Evolutionary conservation across 2,329 filamentous ascomycete genomes (phyloP).

Genomic region (Exophiala mesophila): DNA sequence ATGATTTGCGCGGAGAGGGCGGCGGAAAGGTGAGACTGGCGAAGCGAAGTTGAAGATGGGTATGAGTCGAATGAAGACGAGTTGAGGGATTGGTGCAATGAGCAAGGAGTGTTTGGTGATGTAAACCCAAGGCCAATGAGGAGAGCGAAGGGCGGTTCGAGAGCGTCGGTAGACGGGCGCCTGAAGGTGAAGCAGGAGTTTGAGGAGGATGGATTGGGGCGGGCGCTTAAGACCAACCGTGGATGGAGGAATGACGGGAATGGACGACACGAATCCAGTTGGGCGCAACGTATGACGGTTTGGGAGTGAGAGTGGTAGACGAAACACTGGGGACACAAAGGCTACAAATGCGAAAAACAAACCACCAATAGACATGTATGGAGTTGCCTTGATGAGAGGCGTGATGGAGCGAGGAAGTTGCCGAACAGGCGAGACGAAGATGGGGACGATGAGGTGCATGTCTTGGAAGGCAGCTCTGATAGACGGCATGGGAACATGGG

Average conservation of each 20-base stretch:
- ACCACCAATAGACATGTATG: too few relatives aligned
- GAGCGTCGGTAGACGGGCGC: neutral
- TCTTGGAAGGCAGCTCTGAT: too few relatives aligned
- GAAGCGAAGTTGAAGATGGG: neutral
- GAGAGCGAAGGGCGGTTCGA: neutral
- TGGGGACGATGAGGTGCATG: too few relatives aligned
- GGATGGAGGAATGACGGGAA: too few relatives aligned
- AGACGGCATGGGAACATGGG: too few relatives aligned
- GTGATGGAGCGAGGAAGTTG: too few relatives aligned
- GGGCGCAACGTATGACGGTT: too few relatives aligned
- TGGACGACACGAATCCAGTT: too few relatives aligned
- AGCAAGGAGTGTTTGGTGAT: too few relatives aligned
- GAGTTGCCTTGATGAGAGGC: too few relatives aligned
- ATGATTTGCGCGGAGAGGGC: neutral
- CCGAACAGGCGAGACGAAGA: too few relatives aligned
- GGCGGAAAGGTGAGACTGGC: neutral
- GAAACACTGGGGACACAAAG: neutral
- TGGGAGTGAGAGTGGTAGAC: neutral
- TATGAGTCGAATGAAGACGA: neutral
- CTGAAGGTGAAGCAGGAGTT: neutral
- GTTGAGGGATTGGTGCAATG: neutral
- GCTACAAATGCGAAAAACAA: neutral
- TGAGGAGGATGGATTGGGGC: neutral
- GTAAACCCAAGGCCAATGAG: neutral
- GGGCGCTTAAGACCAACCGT: neutral